Evolutionary conservation across 1,284 basidiomycete species (phyloP).

Genomic region (Ganoderma resinaceum): DNA sequence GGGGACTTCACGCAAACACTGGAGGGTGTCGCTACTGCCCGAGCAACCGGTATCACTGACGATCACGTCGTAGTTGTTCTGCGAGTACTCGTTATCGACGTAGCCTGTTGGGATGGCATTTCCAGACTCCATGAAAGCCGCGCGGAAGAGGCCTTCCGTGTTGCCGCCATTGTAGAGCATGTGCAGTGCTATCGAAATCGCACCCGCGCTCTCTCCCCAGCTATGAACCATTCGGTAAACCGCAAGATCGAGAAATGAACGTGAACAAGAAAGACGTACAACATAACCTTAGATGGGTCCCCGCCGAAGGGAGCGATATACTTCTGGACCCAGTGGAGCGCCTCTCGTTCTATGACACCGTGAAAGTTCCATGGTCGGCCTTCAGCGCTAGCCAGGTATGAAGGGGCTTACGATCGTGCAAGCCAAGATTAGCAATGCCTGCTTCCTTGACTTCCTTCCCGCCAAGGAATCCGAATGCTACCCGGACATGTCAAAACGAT

Average conservation of each 20-base stretch:
- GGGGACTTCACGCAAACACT: conserved; percentile 48
- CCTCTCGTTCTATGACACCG: conserved; percentile 33
- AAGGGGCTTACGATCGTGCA: conserved; percentile 54
- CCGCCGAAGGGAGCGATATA: conserved; percentile 51
- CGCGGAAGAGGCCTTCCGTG: conserved; percentile 41
- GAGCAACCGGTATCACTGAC: conserved; percentile 42
- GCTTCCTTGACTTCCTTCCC: conserved; percentile 56
- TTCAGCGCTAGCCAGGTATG: background rate
- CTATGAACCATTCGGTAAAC: background rate
- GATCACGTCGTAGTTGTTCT: conserved; percentile 44
- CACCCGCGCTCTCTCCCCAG: conserved; percentile 21
- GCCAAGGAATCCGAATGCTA: conserved; percentile 56
- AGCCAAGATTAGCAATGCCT: conserved; percentile 59
- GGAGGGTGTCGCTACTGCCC: conserved; percentile 43
- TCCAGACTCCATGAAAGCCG: conserved; percentile 46
- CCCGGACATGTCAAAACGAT: background rate
- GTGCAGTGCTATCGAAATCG: conserved; percentile 13
- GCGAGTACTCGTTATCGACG: conserved; percentile 35
- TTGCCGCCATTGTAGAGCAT: conserved; percentile 15
- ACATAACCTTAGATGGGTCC: conserved; percentile 42
- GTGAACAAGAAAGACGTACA: conserved; percentile 17
- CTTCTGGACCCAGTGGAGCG: conserved; percentile 62
- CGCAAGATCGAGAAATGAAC: background rate
- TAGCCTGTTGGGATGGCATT: conserved; percentile 39
- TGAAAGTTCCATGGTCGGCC: too few relatives aligned